Evolutionary conservation across 2,329 filamentous ascomycete genomes (phyloP).

Genomic region (Tolypocladium cylindrosporum): DNA sequence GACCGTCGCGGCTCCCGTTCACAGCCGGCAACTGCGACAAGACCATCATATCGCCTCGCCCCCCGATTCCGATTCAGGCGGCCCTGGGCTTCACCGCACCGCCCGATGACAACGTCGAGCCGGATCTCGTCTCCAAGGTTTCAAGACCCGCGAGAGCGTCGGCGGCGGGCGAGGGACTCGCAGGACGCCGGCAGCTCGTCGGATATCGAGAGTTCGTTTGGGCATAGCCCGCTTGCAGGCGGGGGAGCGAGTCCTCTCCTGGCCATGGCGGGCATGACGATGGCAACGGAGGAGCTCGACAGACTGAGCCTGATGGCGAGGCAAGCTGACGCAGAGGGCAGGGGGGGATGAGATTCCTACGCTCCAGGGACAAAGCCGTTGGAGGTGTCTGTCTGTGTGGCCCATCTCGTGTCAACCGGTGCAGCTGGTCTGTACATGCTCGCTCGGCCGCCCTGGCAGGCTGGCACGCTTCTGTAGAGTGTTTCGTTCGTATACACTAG

Average conservation of each 20-base stretch:
- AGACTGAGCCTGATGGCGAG: conserved; percentile 18
- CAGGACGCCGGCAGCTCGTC: conserved; percentile 13
- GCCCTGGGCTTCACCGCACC: conserved; percentile 13
- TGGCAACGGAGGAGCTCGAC: conserved; percentile 21
- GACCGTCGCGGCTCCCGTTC: conserved; percentile 11
- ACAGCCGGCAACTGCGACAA: conserved; percentile 13
- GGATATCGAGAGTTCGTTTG: conserved; percentile 8
- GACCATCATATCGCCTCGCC: conserved; percentile 13
- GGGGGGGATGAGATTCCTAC: not conserved
- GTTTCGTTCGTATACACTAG: not conserved
- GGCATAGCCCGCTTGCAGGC: conserved; percentile 9
- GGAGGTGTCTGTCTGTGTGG: not conserved
- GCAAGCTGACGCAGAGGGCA: not conserved
- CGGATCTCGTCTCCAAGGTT: conserved; percentile 4
- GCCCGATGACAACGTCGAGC: conserved; percentile 6
- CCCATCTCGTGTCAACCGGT: not conserved
- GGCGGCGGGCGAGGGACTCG: conserved; percentile 19
- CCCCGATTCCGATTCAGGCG: conserved; percentile 13
- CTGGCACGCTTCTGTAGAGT: not conserved
- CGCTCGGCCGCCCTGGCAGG: not conserved
- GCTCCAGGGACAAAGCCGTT: not conserved
- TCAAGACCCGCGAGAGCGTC: conserved; percentile 17
- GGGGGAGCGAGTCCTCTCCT: conserved; percentile 14
- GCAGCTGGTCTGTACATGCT: not conserved
- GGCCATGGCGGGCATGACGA: conserved; percentile 14